Evolutionary conservation across 768 basidiomycete species (phyloP).

Genomic region (Agrocybe praecox): DNA sequence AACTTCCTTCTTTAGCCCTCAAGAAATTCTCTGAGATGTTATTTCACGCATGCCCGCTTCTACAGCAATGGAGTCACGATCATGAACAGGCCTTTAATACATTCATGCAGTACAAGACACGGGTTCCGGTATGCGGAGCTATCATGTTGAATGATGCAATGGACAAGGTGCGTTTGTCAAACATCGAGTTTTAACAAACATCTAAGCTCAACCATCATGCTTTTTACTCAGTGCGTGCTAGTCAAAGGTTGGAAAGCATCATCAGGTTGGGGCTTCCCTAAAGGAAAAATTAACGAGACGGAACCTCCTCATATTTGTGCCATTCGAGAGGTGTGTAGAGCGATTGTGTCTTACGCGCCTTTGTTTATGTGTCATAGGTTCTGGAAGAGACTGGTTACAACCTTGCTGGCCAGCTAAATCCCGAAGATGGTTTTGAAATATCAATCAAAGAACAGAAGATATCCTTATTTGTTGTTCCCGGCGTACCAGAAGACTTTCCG

Average conservation of each 20-base stretch:
- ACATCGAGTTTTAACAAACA: background rate
- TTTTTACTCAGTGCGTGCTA: conserved; percentile 76
- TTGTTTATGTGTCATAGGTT: conserved; percentile 56
- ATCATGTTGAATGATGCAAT: conserved; percentile 91
- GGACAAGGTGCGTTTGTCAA: conserved; percentile 73
- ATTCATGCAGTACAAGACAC: conserved; percentile 96
- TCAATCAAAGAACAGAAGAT: conserved; percentile 90
- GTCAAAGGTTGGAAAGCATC: conserved; percentile 98
- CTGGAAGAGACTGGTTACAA: conserved; percentile 98
- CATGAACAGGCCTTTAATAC: conserved; percentile 85
- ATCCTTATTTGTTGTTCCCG: conserved; percentile 87
- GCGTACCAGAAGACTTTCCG: conserved; percentile 82
- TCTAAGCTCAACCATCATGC: background rate
- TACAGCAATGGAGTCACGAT: conserved; percentile 82
- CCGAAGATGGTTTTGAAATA: conserved; percentile 76
- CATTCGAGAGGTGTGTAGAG: conserved; percentile 75
- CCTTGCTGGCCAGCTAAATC: conserved; percentile 64
- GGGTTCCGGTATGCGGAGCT: conserved; percentile 97
- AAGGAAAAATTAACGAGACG: conserved; percentile 98
- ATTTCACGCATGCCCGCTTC: conserved; percentile 81
- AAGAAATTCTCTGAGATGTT: conserved; percentile 94
- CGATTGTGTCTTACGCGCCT: background rate
- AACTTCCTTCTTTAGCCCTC: conserved; percentile 84
- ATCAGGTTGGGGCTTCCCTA: conserved; percentile 98
- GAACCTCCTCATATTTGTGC: conserved; percentile 87